Base-by-base conservation (phyloP, 176 grass and related monocot species). In the Eremochloa ophiuroides region DNA sequence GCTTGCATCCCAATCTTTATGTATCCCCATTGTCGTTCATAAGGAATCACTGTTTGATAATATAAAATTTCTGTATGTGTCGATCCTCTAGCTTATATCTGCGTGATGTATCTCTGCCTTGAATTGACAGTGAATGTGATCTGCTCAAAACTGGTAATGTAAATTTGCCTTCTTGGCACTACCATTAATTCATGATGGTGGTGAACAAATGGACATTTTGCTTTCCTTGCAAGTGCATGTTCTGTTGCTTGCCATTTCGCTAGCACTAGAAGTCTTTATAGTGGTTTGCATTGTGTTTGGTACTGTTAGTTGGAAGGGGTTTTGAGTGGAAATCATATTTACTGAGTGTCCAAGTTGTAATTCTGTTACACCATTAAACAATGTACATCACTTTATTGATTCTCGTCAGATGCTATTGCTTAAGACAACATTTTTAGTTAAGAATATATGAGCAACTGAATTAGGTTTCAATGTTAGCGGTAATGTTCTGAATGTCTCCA, bases 1-100 rank as follows among this genome's bases (percentile, higher is more conserved):
- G n/a, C 48, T 79, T 46, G 15, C 26, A 39, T 22, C 20, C 35
- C 69, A 83, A 90, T 62, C 60, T 83, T 86, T 41, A 62, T 90
- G 67, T 86, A 78, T 31, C 75, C 38, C 28, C 55, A 59, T 61
- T 79, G 66, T 79, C 31, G 25, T 73, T 70, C 61, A 43, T 61
- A 79, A 78, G 29, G 50, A 16, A 60, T 48, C 76, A 26, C 33
- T 73, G 60, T 66, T 85, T 65, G 3, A 39, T 62, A 6, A 62
- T 82, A 67, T 73, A 67, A 78, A 51, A 73, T 62, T 42, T 72
- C 29, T 79, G 37, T 67, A 67, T 47, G 59, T 3, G 4, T 83
- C 29, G 7, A 60, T 48, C 74, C 38, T 0, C 42, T 65, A 74
- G 60, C 51, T 69, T 25, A 79, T 61, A 41, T 51, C 39, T 84